Base-by-base conservation (phyloP, 1,139 yeast genomes). In the Geotrichum bryndzae region DNA sequence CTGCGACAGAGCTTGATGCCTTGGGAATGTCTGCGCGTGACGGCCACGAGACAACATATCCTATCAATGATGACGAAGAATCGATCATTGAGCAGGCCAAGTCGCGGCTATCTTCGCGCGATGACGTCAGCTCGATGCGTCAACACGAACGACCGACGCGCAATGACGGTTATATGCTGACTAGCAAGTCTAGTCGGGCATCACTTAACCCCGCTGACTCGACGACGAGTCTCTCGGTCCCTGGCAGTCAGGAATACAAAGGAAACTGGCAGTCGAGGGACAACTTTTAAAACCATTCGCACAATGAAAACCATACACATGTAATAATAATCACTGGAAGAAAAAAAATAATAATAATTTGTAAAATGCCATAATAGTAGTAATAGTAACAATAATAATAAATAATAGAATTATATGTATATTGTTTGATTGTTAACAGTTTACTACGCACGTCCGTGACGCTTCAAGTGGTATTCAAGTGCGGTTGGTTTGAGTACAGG, bases 1-100 rank as follows among this genome's bases (percentile, higher is more conserved):
- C 77, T 55, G 90, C 85, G 66, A 82, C 89, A 66, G 97, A 91
- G 75, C 81, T 92, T 66, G 86, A 87, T 75, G 97, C 96, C 3
- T 80, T 92, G 65, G 96, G 97, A 60, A 94, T 88, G 41, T 85
- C 95, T 22, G 97, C 95, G 2, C 84, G 90, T 83, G 88, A 72
- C 57, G 77, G 76, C 7, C 58, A 59, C 54, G 29, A 35, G 33
- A 46, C 54, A 51, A 48, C 51, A 7, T 41, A 38, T 25, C 6
- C 41, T 10, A n/a, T 15, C 54, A 45, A 23, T 22, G 58, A 60
- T 33, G 60, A 60, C 45, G 60, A 57, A 27, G 59, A 56, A 51
- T 51, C 58, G 8, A n/a, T 45, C 22, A 29, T 53, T 31, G 55
- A 53, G 45, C 45, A 38, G 18, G 45, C 45, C 45, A 38, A 38